These are phyloP conservation scores for Sinapis alba DNA, from an alignment of 441 rosid species.

Conservation along the genomic window DNA sequence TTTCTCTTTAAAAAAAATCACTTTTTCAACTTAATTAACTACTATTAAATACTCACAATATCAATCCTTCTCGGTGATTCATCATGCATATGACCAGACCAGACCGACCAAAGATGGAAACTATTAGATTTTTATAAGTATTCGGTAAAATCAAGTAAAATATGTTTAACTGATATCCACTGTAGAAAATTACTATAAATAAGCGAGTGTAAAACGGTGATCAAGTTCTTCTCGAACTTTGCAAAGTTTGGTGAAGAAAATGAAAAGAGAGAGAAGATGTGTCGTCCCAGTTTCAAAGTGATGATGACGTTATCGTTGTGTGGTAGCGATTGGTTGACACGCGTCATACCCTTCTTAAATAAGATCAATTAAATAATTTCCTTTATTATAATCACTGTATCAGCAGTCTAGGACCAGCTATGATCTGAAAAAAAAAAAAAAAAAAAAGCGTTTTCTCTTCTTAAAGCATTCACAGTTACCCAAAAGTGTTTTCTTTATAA, in stretches of 20 bases:
- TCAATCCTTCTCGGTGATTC: not conserved
- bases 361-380: not conserved
- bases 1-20: not conserved
- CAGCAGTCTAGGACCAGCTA: conserved; percentile 20
- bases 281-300: conserved; percentile 19
- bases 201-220: not conserved
- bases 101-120: not conserved
- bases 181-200: not conserved
- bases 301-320: conserved; percentile 6
- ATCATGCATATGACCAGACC: not conserved
- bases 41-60: not conserved
- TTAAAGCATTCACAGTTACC: conserved; percentile 32
- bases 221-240: conserved; percentile 18
- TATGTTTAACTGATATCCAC: not conserved
- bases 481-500: conserved; percentile 20
- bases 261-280: not conserved
- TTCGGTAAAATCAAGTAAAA: not conserved
- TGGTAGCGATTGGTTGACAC: conserved; percentile 21
- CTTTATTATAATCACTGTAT: not conserved
- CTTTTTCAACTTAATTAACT: not conserved
- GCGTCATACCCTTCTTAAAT: conserved; percentile 14
- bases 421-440: not conserved
- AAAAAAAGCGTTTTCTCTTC: conserved; percentile 34
- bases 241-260: not conserved
- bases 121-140: not conserved